Evolutionary conservation across 192 early-diverging fungal species (phyloP).

Genomic region (Gamsiella multidivaricata): DNA sequence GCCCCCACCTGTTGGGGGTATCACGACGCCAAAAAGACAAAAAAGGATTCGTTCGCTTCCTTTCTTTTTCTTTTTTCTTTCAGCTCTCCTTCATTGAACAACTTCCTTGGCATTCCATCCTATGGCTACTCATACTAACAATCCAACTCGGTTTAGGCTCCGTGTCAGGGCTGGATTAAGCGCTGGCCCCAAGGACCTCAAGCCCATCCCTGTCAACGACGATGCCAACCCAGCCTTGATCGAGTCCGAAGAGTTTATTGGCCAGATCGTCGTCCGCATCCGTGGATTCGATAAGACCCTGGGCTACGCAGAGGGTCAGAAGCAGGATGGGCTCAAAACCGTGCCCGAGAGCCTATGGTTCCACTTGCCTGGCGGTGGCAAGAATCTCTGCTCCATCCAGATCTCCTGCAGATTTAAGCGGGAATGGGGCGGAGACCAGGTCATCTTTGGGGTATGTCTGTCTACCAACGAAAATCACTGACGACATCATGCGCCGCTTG

Average conservation of each 20-base stretch:
- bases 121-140: no score
- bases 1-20: no score
- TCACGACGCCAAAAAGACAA: no score
- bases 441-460: conserved; percentile 74
- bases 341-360: conserved; percentile 46
- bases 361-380: conserved; percentile 69
- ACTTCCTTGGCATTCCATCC: no score
- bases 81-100: not conserved
- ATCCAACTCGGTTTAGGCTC: conserved; percentile 44
- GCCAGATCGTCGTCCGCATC: conserved; percentile 74
- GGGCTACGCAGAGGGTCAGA: conserved; percentile 49
- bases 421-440: conserved; percentile 69
- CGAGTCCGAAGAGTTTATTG: conserved; percentile 72
- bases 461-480: not conserved
- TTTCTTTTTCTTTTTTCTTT: not conserved
- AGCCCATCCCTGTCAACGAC: conserved; percentile 66
- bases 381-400: conserved; percentile 77
- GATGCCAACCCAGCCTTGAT: conserved; percentile 71
- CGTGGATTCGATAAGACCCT: conserved; percentile 70
- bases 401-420: conserved; percentile 79
- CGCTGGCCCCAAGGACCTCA: conserved; percentile 43
- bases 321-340: conserved; percentile 11
- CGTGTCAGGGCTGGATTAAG: conserved; percentile 53
- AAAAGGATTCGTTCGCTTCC: not conserved
- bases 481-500: conserved; percentile 9